Conservation (phyloP, 306 rosid genomes). For the Astragalus membranaceus region DNA sequence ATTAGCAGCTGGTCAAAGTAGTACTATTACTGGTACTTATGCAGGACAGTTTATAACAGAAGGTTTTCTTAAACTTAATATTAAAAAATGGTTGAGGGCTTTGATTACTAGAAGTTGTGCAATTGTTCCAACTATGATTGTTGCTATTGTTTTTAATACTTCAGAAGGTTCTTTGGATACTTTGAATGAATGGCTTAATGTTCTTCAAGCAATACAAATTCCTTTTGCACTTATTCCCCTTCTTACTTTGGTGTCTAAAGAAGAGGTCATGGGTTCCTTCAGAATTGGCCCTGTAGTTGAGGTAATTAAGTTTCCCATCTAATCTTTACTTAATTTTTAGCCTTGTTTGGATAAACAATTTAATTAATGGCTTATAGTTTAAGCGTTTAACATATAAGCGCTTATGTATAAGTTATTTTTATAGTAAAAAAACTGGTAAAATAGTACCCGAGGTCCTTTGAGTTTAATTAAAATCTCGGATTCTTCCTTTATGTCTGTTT, state of each 20-base stretch:
- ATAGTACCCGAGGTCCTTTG: too few relatives aligned
- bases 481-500: too few relatives aligned
- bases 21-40: conserved; percentile 56
- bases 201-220: conserved; percentile 49
- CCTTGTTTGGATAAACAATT: too few relatives aligned
- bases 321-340: too few relatives aligned
- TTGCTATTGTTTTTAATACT: conserved; percentile 54
- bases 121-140: conserved; percentile 67
- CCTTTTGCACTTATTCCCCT: conserved; percentile 83
- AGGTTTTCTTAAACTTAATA: conserved; percentile 54
- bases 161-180: conserved; percentile 62
- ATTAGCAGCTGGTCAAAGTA: conserved; percentile 73
- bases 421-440: too few relatives aligned
- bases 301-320: conserved; percentile 28
- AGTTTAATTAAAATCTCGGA: too few relatives aligned
- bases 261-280: conserved; percentile 68
- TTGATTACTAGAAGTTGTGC: conserved; percentile 67
- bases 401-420: too few relatives aligned
- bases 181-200: conserved; percentile 80
- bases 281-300: conserved; percentile 53
- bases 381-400: too few relatives aligned
- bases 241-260: conserved; percentile 67
- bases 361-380: too few relatives aligned
- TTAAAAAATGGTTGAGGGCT: conserved; percentile 72
- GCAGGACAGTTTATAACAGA: conserved; percentile 71